phyloP scores from a whole-genome alignment of 1,284 basidiomycete species.

The Cutaneotrichosporon dermatis region DNA sequence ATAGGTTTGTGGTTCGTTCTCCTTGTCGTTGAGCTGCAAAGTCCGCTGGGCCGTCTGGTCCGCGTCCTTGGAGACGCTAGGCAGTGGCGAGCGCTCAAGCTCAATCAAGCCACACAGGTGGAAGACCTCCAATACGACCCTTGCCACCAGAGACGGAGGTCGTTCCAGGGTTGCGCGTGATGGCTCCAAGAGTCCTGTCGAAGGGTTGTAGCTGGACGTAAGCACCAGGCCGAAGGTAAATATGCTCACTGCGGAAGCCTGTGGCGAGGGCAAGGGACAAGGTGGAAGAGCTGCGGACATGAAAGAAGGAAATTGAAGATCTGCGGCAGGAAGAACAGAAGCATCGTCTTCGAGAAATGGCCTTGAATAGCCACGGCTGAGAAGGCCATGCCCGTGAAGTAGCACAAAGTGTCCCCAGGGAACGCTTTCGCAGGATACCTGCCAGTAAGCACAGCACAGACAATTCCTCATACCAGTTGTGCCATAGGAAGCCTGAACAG shows the following conservation, averaged over 20 bases:
- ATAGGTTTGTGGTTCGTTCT: too few relatives aligned
- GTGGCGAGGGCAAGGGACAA: slow-evolving; percentile 91
- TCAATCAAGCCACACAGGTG: slow-evolving; percentile 63
- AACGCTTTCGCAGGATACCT: slow-evolving; percentile 96
- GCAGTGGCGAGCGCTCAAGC: slow-evolving; percentile 50
- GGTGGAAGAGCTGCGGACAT: slow-evolving; percentile 87
- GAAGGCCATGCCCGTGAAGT: slow-evolving; percentile 96
- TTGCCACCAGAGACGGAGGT: slow-evolving; percentile 55
- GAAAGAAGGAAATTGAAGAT: slow-evolving; percentile 96
- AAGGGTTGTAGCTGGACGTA: slow-evolving; percentile 61
- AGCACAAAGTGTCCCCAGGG: slow-evolving; percentile 96
- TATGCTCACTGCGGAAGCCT: slow-evolving; percentile 72
- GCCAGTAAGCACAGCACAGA: slow-evolving; percentile 14
- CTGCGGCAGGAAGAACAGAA: slow-evolving; percentile 96
- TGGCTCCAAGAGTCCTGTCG: slow-evolving; percentile 68
- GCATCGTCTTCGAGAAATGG: slow-evolving; percentile 90
- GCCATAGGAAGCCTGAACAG: slow-evolving; percentile 81
- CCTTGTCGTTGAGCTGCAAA: too few relatives aligned
- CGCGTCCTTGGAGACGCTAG: too few relatives aligned
- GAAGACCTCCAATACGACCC: slow-evolving; percentile 58
- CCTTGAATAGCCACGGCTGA: slow-evolving; percentile 92
- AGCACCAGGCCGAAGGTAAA: background rate
- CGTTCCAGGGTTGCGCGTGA: slow-evolving; percentile 61
- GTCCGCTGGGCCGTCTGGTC: too few relatives aligned
- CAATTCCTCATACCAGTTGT: slow-evolving; percentile 70